These are phyloP conservation scores for Liquidambar formosana DNA, from an alignment of 164 flowering plant species.

Conservation along the genomic window DNA sequence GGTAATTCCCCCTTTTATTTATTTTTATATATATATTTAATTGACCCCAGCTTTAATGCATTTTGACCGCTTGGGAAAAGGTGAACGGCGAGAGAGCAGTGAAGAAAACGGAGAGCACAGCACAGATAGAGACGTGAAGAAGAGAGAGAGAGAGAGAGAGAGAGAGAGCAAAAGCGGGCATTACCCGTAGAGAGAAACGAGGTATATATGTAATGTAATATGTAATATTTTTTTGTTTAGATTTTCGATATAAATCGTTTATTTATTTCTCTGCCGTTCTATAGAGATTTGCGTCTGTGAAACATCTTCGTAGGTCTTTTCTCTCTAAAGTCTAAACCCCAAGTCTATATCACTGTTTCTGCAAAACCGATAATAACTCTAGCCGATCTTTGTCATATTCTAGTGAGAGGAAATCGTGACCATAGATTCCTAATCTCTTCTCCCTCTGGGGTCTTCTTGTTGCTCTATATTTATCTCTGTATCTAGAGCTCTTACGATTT, in stretches of 20 bases:
- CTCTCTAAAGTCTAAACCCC: too few relatives aligned
- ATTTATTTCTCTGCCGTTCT: background rate
- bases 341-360: slow-evolving; percentile 4
- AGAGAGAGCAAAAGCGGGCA: background rate
- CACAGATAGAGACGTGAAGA: background rate
- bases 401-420: slow-evolving; percentile 31
- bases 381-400: slow-evolving; percentile 22
- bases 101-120: too few relatives aligned
- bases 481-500: slow-evolving; percentile 1
- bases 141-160: slow-evolving; percentile 15
- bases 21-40: background rate
- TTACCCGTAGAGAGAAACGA: too few relatives aligned
- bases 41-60: slow-evolving; percentile 14
- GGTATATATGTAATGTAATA: too few relatives aligned
- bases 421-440: slow-evolving; percentile 54
- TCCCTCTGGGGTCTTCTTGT: background rate
- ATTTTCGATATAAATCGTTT: background rate
- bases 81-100: slow-evolving; percentile 11
- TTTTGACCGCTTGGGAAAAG: slow-evolving; percentile 48
- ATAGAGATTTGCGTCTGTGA: slow-evolving; percentile 34
- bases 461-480: slow-evolving; percentile 9
- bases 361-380: background rate
- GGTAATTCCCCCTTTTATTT: too few relatives aligned
- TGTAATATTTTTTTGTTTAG: background rate
- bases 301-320: too few relatives aligned